Evolutionary conservation across 805 yeast genomes (phyloP), one percentile per base, ranked within the genome.

Genomic region (Wickerhamiella domercqiae): DNA sequence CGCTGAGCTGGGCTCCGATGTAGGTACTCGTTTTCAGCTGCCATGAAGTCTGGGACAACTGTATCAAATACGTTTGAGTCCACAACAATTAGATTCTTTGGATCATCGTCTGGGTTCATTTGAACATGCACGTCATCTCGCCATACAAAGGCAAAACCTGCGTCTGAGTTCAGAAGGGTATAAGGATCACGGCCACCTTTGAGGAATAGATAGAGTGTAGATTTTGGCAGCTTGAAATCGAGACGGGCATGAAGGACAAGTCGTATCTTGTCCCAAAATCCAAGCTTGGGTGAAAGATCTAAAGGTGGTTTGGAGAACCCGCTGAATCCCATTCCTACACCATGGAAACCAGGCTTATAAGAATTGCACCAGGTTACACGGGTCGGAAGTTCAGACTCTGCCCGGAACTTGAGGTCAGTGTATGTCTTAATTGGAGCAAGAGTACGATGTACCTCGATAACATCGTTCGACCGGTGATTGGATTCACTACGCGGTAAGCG

Each of bases 231-330:
- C 13, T 58, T 51, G 39, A 83, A 63, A 2, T 55, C 56, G 37
- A 76, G 57, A 15, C 71, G 67, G 0, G 94, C 93, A 59, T 86
- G 96, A 47, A 83, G 60, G 13, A 78, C 64, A 21, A 75, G 66
- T 35, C 94, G 61, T 20, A 83, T 57, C 53, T 84, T 87, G 56
- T 86, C 97, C 97, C 97, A 86, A 47, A 84, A 75, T 0, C 97
- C 97, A 11, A 83, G 59, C 47, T 78, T 78, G 3, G 72, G 68
- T 2, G 94, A 81, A 0, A 86, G 86, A 54, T 86, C 97, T 13
- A 79, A 59, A 0, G 93, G 94, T 0, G 94, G 93, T 54, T 87
- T 86, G 1, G 93, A 74, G 52, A 86, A 81, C 32, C 77, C 74
- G 48, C 84, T 94, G 42, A 86, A 68, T 39, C 72, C 77, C 39